Conservation (phyloP, 768 basidiomycete species). For the Jaapia argillacea region DNA sequence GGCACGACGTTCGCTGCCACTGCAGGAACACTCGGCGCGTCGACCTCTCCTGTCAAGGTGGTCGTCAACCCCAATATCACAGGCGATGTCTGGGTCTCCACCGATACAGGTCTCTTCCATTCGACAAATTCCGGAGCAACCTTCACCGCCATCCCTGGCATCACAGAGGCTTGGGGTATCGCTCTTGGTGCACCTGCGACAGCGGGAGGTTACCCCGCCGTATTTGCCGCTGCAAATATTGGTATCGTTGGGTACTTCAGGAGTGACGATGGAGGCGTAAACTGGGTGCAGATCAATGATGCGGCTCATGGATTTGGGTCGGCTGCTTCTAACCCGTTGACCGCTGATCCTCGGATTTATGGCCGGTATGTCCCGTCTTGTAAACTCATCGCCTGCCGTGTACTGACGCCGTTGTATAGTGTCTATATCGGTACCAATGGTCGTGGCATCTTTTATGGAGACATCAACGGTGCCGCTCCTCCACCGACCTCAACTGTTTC, state of each 20-base stretch:
- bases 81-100: conserved; percentile 58
- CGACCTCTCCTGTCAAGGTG: conserved; percentile 39
- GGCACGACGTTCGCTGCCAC: conserved; percentile 38
- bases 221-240: conserved; percentile 46
- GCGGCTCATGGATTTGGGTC: conserved; percentile 47
- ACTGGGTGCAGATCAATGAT: conserved; percentile 53
- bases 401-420: conserved; percentile 16
- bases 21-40: conserved; percentile 34
- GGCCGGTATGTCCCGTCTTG: conserved; percentile 30
- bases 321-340: conserved; percentile 32
- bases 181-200: conserved; percentile 41
- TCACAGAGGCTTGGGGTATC: conserved; percentile 45
- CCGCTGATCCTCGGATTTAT: conserved; percentile 44
- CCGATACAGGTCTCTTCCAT: conserved; percentile 48
- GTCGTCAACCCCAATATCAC: conserved; percentile 42
- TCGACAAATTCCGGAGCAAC: conserved; percentile 40
- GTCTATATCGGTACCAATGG: conserved; percentile 57
- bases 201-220: conserved; percentile 38
- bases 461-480: conserved; percentile 10
- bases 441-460: conserved; percentile 40
- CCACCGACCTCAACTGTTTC: conserved; percentile 5
- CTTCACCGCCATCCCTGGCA: conserved; percentile 36
- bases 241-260: conserved; percentile 42
- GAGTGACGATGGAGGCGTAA: conserved; percentile 43
- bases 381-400: neutral